Percentiles rank a stretch among this genome's conserved stretches.
These are phyloP conservation scores for Sporothrix sp. DNA, from an alignment of 2,329 filamentous ascomycete genomes.

Conservation along the genomic window DNA sequence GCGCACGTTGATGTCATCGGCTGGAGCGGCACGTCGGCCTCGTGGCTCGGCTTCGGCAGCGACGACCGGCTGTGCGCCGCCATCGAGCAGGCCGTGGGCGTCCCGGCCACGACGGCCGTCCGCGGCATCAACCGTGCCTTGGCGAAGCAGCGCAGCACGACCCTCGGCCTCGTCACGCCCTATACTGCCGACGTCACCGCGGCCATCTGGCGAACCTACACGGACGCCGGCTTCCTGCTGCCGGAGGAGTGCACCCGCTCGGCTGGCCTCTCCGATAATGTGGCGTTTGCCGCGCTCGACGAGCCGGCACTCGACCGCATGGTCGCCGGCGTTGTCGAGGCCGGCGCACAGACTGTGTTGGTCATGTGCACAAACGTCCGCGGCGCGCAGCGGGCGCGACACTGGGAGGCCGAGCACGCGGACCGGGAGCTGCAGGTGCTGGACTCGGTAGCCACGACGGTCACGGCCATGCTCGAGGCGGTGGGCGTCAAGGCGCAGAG, in stretches of 20 bases:
- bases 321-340: conserved; percentile 21
- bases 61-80: conserved; percentile 30
- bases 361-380: conserved; percentile 36
- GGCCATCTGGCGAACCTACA: conserved; percentile 28
- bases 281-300: conserved; percentile 27
- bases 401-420: conserved; percentile 29
- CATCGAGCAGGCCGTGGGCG: conserved; percentile 28
- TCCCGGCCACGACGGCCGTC: conserved; percentile 32
- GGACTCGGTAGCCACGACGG: conserved; percentile 33
- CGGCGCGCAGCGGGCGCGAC: conserved; percentile 28
- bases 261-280: conserved; percentile 25
- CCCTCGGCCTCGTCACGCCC: conserved; percentile 31
- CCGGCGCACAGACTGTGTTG: conserved; percentile 25
- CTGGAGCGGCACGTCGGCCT: conserved; percentile 29
- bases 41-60: conserved; percentile 31
- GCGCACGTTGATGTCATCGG: conserved; percentile 30
- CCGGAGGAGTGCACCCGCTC: conserved; percentile 19
- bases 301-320: conserved; percentile 19
- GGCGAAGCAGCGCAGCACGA: conserved; percentile 16
- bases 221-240: conserved; percentile 25
- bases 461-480: conserved; percentile 30
- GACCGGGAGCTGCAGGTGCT: conserved; percentile 24
- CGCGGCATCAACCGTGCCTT: conserved; percentile 27
- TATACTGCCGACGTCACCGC: conserved; percentile 32
- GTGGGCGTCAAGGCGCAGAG: not conserved